Base-by-base conservation (phyloP, 2,329 filamentous ascomycete species). In the Aspergillus thermomutatus region DNA sequence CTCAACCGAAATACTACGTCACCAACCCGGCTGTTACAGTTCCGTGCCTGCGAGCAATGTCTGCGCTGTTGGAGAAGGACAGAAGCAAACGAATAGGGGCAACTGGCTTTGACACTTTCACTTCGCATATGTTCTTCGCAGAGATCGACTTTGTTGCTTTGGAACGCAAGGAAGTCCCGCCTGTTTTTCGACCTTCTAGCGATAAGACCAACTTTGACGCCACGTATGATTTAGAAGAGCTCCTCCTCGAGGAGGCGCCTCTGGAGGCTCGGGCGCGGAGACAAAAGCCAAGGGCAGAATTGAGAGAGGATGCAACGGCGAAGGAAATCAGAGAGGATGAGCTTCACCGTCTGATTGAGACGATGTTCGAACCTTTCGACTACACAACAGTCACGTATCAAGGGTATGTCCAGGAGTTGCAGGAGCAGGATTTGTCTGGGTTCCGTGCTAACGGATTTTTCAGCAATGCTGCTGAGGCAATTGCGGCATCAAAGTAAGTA, bases 171-270 rank as follows among this genome's bases (percentile, higher is more conserved):
- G 87, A 92, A 69, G 87, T 97, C 47, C 88, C 92, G 65, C 94
- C 94, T 0, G 86, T 97, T 3, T 99, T 99, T 72, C 84, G 89
- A 21, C 94, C 94, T 0, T 96, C 93, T 0, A 92, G 91, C 55
- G 94, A 97, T 50, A 99, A 99, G 82, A 97, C 94, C 3, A 99
- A 99, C 72, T 99, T 99, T 64, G 94, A 99, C 74, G 94, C 94
- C 4, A 99, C 94, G 0, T 97, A 99, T 71, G 94, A 99, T 73
- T 78, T 99, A 51, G 94, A 99, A 71, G 94, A 99, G 73, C 75
- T 99, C 21, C 77, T 99, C 1, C 76, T 99, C 47, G 94, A 99
- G 74, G 94, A 99, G 72, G 94, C 94, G 11, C 94, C 94, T 1
- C 78, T 99, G 4, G 94, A 99, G 75, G 94, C 94, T 54, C 83